These are phyloP conservation scores for Arthromyces matolae DNA, from an alignment of 768 basidiomycete genomes.

Conservation along the genomic window DNA sequence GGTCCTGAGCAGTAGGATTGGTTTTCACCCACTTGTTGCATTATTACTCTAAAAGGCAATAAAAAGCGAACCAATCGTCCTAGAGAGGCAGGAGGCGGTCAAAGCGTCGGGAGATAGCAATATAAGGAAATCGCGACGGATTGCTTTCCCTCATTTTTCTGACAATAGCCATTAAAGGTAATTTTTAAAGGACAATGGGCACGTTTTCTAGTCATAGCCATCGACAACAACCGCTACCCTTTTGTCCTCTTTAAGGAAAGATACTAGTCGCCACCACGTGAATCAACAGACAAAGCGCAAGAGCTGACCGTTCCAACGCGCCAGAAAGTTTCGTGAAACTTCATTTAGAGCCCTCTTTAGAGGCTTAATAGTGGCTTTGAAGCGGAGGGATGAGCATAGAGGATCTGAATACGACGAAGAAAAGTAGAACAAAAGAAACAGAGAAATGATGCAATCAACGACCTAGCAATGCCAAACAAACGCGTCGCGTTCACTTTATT, in stretches of 20 bases:
- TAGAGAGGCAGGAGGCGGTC: conserved; percentile 14
- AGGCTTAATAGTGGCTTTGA: no score
- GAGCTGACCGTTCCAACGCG: no score
- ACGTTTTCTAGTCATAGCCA: neutral
- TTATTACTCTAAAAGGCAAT: conserved; percentile 17
- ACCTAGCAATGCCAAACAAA: no score
- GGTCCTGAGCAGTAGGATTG: conserved; percentile 14
- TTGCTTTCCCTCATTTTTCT: conserved; percentile 10
- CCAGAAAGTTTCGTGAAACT: no score
- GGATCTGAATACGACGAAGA: no score
- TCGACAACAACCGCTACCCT: neutral
- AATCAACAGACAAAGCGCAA: neutral
- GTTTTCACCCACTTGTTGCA: conserved; percentile 16
- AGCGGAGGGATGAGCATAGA: no score
- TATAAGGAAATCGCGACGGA: conserved; percentile 17
- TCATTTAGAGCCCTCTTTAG: no score
- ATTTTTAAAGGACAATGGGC: conserved; percentile 6
- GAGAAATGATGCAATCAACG: no score
- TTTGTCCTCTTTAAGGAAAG: neutral
- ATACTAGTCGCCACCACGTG: neutral
- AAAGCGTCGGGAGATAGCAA: conserved; percentile 12
- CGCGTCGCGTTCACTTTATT: no score
- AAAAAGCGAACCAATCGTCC: conserved; percentile 17
- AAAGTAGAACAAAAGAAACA: no score
- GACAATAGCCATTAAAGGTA: conserved; percentile 16